Conservation (phyloP, 176 grass and related monocot species). For the Juncus inflexus region DNA sequence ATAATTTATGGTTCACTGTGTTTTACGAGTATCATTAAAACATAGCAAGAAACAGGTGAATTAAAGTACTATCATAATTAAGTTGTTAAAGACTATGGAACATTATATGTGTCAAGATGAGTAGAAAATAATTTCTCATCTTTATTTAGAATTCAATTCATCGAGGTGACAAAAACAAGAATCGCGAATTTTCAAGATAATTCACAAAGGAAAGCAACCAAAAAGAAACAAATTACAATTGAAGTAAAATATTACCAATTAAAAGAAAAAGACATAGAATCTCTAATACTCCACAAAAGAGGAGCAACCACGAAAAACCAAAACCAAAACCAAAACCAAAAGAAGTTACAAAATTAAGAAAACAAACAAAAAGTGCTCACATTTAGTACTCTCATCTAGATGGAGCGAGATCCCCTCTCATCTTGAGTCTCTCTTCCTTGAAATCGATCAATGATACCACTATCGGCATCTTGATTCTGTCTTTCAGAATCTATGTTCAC, state of each 20-base stretch:
- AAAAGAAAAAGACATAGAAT: background rate
- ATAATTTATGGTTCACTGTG: too few species aligned
- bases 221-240: conserved; percentile 14
- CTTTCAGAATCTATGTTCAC: conserved; percentile 48
- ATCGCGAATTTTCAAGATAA: too few species aligned
- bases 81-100: too few species aligned
- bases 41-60: too few species aligned
- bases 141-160: too few species aligned
- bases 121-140: too few species aligned
- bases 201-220: background rate
- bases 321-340: background rate
- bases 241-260: background rate
- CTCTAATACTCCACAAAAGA: background rate
- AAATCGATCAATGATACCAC: background rate
- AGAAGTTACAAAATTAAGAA: conserved; percentile 16
- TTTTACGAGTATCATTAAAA: too few species aligned
- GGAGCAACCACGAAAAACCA: conserved; percentile 5
- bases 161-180: too few species aligned
- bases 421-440: conserved; percentile 16
- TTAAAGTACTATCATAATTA: too few species aligned
- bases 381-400: conserved; percentile 14
- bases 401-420: conserved; percentile 25
- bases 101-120: too few species aligned
- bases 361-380: conserved; percentile 22
- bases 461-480: background rate